phyloP scores from a whole-genome alignment of 2,329 filamentous ascomycete genomes.

The Phialophora chinensis region DNA sequence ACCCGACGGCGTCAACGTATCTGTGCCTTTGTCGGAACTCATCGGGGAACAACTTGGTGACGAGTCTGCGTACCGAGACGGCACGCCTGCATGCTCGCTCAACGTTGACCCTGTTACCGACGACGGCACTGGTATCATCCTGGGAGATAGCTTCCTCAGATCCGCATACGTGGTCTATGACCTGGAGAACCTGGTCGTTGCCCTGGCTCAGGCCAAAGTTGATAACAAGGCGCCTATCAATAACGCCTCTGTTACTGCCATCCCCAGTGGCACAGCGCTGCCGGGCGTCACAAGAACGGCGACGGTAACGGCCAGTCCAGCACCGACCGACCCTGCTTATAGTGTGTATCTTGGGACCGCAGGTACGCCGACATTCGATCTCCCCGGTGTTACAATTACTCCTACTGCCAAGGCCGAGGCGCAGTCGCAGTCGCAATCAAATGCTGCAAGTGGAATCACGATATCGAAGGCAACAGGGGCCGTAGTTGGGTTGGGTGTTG shows the following conservation, averaged over 20 bases:
- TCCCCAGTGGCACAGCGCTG: constrained; percentile 21
- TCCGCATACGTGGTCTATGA: constrained; percentile 80
- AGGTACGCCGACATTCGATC: constrained; percentile 12
- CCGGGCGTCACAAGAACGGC: constrained; percentile 18
- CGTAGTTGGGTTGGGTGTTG: neutral
- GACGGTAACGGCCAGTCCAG: constrained; percentile 8
- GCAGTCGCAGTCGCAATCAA: neutral
- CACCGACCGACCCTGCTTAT: neutral
- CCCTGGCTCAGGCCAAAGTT: constrained; percentile 69
- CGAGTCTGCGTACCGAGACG: constrained; percentile 53
- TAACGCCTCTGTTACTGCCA: constrained; percentile 12
- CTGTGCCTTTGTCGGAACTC: constrained; percentile 56
- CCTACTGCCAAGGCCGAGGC: neutral
- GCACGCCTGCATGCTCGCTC: constrained; percentile 49
- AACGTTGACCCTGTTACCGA: constrained; percentile 56
- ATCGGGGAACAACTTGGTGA: constrained; percentile 53
- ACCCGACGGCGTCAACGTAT: constrained; percentile 44
- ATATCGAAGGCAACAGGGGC: neutral
- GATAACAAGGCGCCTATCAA: constrained; percentile 49
- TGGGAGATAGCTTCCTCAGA: constrained; percentile 78
- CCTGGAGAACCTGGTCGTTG: constrained; percentile 72
- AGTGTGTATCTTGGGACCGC: constrained; percentile 5
- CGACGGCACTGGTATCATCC: constrained; percentile 57
- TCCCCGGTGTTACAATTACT: constrained; percentile 7
- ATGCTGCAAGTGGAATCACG: neutral